A percentile compares a stretch with the other conserved stretches of the same genome.
Conservation (phyloP, 164 flowering plant species). For the Taxillus chinensis region DNA sequence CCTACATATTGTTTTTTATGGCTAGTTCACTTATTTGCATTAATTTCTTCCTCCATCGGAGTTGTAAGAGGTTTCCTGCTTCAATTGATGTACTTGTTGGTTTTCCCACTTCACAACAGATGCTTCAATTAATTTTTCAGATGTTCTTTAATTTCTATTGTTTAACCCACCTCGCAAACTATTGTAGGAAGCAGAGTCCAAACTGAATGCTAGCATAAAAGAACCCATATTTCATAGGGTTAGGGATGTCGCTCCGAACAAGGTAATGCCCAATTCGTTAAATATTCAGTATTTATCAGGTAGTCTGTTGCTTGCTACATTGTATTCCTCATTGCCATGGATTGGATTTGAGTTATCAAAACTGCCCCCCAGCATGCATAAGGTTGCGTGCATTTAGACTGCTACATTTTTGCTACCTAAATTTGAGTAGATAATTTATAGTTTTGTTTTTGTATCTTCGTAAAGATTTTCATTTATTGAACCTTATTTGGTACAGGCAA, state of each 20-base stretch:
- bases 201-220: conserved; percentile 42
- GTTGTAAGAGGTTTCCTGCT: background rate
- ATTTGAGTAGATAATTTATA: background rate
- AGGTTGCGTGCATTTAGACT: background rate
- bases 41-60: no score
- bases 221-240: conserved; percentile 67
- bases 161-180: background rate
- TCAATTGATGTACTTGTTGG: background rate
- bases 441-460: background rate
- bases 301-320: no score
- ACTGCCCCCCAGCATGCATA: background rate
- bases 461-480: background rate
- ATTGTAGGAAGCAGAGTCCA: conserved; percentile 70
- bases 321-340: no score
- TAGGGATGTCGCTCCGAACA: conserved; percentile 95
- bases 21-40: no score
- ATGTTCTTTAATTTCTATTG: background rate
- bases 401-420: no score
- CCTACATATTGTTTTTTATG: no score
- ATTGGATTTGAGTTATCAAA: no score
- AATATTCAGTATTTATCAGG: background rate
- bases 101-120: background rate
- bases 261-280: conserved; percentile 33
- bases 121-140: background rate
- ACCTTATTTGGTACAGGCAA: conserved; percentile 45